A percentile compares a stretch with the other conserved stretches of the same genome.
Conservation (phyloP, 345 rosid species). For the Corchorus olitorius region DNA sequence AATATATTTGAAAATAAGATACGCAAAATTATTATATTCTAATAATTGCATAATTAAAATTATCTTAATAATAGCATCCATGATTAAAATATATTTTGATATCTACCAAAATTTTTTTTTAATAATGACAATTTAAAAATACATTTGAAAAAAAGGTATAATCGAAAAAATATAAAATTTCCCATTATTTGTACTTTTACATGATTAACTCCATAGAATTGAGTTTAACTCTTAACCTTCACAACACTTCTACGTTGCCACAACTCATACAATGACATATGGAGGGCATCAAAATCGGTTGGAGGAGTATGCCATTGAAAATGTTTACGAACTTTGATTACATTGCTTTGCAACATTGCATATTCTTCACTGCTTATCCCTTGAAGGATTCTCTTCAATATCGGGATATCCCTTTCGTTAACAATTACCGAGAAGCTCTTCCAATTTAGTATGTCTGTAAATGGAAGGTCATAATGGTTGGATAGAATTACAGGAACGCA, state of each 20-base stretch:
- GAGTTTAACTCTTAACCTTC: slow-evolving; percentile 17
- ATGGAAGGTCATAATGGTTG: slow-evolving; percentile 57
- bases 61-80: too few species aligned
- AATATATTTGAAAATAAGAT: too few species aligned
- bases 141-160: too few species aligned
- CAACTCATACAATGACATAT: slow-evolving; percentile 52
- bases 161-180: too few species aligned
- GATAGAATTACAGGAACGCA: slow-evolving; percentile 53
- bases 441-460: not conserved
- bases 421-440: slow-evolving; percentile 42
- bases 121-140: too few species aligned
- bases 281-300: slow-evolving; percentile 47
- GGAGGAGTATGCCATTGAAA: slow-evolving; percentile 49
- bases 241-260: slow-evolving; percentile 47
- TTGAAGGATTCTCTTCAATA: slow-evolving; percentile 45
- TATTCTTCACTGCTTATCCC: slow-evolving; percentile 30
- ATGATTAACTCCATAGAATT: not conserved
- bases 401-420: slow-evolving; percentile 47
- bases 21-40: too few species aligned
- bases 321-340: slow-evolving; percentile 45
- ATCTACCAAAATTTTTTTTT: too few species aligned
- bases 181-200: not conserved
- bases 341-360: slow-evolving; percentile 15
- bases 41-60: too few species aligned
- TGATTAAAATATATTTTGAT: too few species aligned